Evolutionary conservation across 768 basidiomycete species (phyloP).

Genomic region (Podaxis pistillaris): DNA sequence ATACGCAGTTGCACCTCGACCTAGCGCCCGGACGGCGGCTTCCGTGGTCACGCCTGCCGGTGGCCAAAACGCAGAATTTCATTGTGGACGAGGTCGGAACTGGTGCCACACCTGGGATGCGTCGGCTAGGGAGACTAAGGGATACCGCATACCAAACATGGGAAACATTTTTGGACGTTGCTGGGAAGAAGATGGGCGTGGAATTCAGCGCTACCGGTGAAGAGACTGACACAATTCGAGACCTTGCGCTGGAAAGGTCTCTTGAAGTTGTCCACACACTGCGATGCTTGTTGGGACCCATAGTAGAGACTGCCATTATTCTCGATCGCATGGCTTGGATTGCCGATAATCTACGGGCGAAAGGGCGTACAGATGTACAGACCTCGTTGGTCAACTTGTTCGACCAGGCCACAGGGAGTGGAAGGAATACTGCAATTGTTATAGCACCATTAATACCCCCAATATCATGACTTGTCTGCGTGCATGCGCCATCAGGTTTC

Average conservation of each 20-base stretch:
- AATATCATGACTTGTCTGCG: not conserved
- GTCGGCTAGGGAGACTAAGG: constrained; percentile 44
- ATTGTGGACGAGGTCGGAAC: not conserved
- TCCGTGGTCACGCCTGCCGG: constrained; percentile 22
- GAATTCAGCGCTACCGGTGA: constrained; percentile 14
- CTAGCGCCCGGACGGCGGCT: constrained; percentile 10
- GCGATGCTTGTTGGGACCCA: constrained; percentile 67
- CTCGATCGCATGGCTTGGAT: constrained; percentile 64
- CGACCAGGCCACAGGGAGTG: constrained; percentile 70
- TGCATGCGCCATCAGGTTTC: not conserved
- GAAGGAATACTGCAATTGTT: constrained; percentile 66
- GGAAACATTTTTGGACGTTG: constrained; percentile 40
- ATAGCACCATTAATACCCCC: constrained; percentile 32
- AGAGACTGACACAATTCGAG: constrained; percentile 7
- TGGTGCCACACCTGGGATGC: constrained; percentile 9
- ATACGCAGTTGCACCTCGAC: not conserved
- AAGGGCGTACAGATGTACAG: not conserved
- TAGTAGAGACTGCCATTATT: constrained; percentile 64
- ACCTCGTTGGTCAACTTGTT: constrained; percentile 57
- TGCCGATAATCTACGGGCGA: constrained; percentile 19
- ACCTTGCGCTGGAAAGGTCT: constrained; percentile 31
- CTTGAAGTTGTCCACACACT: constrained; percentile 63
- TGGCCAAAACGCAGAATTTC: not conserved
- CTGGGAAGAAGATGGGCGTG: constrained; percentile 28
- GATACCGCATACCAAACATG: constrained; percentile 49